Evolutionary conservation across 2,329 filamentous ascomycete genomes (phyloP), one percentile per base, ranked within the genome.

Genomic region (Epichloe glyceriae): DNA sequence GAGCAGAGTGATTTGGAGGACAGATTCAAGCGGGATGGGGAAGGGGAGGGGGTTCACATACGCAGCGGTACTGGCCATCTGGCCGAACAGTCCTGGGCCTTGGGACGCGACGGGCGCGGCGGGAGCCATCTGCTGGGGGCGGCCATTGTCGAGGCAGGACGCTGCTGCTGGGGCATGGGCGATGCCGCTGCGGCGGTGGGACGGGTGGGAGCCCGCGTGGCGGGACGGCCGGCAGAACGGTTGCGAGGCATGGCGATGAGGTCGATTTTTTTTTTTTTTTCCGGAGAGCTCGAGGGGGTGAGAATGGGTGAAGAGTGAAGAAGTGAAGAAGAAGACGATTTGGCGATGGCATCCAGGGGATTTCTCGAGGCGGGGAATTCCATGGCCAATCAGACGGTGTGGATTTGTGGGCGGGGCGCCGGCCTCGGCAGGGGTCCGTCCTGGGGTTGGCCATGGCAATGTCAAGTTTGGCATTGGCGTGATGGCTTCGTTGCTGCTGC

Each of bases 51-150:
- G 5, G 7, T 26, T 8, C 19, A 83, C 89, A 74, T 84, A 97
- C 91, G 93, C 93, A 68, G 93, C 93, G 52, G 93, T 98, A 66
- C 84, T 89, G 58, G 93, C 93, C 86, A 98, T 96, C 77, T 97
- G 88, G 53, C 88, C 91, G 60, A 98, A 88, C 11, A 98, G 77
- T 56, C 93, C 91, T 5, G 88, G 83, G 30, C 89, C 87, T 58
- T 84, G 76, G 50, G 79, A 78, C 49, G 72, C 69, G 46, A 71
- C 67, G 50, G 70, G 67, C 45, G 74, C 67, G 17, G 47, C 41
- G 30, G 50, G 20, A 26, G 72, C 68, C 46, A 70, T 69, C 49
- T 70, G 66, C 53, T 74, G 75, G 50, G 79, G 64, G 74, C 70
- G 55, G 79, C 77, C 61, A 84, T 78, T 56, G 88, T 87, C 52